Evolutionary conservation across 805 yeast genomes (phyloP).

Genomic region (Priceomyces fermenticarens): DNA sequence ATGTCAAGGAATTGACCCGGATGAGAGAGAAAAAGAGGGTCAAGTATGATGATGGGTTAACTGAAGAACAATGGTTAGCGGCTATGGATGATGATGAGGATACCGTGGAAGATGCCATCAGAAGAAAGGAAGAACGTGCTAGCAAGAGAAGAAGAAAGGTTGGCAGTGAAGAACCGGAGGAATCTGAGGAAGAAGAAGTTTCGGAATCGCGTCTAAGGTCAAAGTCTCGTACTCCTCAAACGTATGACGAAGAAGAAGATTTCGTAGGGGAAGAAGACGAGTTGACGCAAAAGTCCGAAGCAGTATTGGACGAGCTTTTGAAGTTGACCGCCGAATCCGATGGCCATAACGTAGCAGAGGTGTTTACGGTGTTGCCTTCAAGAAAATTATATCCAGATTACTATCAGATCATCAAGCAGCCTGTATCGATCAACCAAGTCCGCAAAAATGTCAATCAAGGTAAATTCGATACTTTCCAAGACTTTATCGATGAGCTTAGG

Average conservation of each 20-base stretch:
- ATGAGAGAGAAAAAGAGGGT: slow-evolving; percentile 76
- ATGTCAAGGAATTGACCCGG: slow-evolving; percentile 50
- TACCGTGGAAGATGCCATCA: slow-evolving; percentile 57
- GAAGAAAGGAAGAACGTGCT: slow-evolving; percentile 45
- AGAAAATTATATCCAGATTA: slow-evolving; percentile 81
- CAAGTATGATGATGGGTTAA: slow-evolving; percentile 82
- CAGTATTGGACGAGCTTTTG: slow-evolving; percentile 42
- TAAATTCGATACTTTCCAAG: slow-evolving; percentile 36
- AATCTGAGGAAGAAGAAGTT: slow-evolving; percentile 23
- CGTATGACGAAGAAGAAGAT: slow-evolving; percentile 20
- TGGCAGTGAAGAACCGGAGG: slow-evolving; percentile 17
- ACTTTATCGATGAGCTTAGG: slow-evolving; percentile 59
- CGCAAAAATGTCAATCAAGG: slow-evolving; percentile 45
- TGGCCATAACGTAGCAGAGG: slow-evolving; percentile 33
- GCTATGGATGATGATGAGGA: slow-evolving; percentile 75
- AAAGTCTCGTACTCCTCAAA: slow-evolving; percentile 15
- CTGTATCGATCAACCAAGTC: slow-evolving; percentile 58
- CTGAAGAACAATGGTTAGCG: slow-evolving; percentile 91
- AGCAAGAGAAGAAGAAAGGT: slow-evolving; percentile 32
- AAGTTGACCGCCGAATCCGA: slow-evolving; percentile 43
- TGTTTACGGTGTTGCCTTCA: slow-evolving; percentile 70
- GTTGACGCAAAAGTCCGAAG: slow-evolving; percentile 21
- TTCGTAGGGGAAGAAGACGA: slow-evolving; percentile 20
- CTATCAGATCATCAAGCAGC: slow-evolving; percentile 58
- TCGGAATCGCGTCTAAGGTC: slow-evolving; percentile 17